Evolutionary conservation across 2,329 filamentous ascomycete genomes (phyloP), one percentile per base, ranked within the genome.

Genomic region (Achaetomium macrosporum): DNA sequence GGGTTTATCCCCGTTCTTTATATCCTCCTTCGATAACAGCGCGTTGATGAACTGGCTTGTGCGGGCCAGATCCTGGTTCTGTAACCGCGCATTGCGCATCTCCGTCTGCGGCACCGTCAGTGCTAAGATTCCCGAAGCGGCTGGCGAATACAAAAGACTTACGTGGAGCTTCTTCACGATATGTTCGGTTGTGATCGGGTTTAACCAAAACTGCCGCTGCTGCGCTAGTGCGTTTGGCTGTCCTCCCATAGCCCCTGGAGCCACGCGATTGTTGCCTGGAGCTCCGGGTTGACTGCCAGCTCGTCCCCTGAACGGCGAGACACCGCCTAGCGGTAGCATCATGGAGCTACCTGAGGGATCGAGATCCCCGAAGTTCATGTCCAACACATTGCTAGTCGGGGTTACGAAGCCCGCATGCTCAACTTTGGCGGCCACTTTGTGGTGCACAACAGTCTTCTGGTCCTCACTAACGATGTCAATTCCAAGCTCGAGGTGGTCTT

Each of bases 391-490:
- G 62, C 81, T 88, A 9, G 83, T 81, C 11, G 85, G 80, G 42
- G 80, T 84, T 58, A 91, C 81, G 59, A 92, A 86, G 7, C 93
- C 93, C 37, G 93, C 90, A 71, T 96, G 90, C 68, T 99, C 93
- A 51, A 99, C 90, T 67, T 95, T 95, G 51, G 93, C 91, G 17
- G 92, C 91, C 44, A 99, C 93, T 67, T 99, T 99, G 74, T 97
- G 93, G 66, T 99, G 93, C 13, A 99, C 91, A 29, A 99, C 90
- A 0, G 91, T 96, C 73, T 96, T 97, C 68, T 97, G 92, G 67
- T 99, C 93, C 69, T 99, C 93, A 69, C 90, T 96, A 47, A 99
- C 92, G 65, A 99, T 99, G 66, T 99, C 93, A 63, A 99, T 99
- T 51, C 93, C 93, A 35, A 99, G 78, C 67, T 99, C 93, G 49